Percentiles rank a stretch among this genome's conserved stretches.
Evolutionary conservation across 78 protist species (phyloP).

Genomic region (Capsaspora owczarzaki): DNA sequence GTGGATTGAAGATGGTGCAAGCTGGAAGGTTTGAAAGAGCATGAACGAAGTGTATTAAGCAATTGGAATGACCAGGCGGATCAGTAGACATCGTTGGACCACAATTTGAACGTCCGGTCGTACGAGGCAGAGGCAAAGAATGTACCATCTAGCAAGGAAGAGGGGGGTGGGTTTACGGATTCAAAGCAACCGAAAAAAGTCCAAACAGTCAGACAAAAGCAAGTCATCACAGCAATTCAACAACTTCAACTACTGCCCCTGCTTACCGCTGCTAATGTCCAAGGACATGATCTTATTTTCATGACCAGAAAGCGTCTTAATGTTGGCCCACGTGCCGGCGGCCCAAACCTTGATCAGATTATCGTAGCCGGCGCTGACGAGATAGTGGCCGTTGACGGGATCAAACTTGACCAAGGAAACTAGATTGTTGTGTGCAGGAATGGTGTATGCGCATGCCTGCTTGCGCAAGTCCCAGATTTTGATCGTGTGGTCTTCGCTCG

Average conservation of each 20-base stretch:
- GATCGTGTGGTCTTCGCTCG: slow-evolving; percentile 54
- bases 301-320: slow-evolving; percentile 6
- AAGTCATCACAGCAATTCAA: no score
- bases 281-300: slow-evolving; percentile 7
- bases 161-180: not conserved
- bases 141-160: not conserved
- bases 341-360: not conserved
- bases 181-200: not conserved
- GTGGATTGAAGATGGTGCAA: no score
- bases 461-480: slow-evolving; percentile 68
- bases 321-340: not conserved
- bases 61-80: no score
- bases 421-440: slow-evolving; percentile 33
- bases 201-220: not conserved
- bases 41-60: no score
- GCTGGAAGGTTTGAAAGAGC: no score
- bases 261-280: slow-evolving; percentile 14
- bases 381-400: slow-evolving; percentile 8
- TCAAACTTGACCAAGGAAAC: slow-evolving; percentile 8
- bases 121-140: not conserved
- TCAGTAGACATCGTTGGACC: no score
- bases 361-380: slow-evolving; percentile 13
- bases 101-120: slow-evolving; percentile 21
- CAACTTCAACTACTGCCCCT: no score
- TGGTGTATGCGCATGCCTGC: slow-evolving; percentile 12